These are phyloP conservation scores for Globisporangium apiculatum DNA, from an alignment of 352 stramenopile species.

Conservation along the genomic window DNA sequence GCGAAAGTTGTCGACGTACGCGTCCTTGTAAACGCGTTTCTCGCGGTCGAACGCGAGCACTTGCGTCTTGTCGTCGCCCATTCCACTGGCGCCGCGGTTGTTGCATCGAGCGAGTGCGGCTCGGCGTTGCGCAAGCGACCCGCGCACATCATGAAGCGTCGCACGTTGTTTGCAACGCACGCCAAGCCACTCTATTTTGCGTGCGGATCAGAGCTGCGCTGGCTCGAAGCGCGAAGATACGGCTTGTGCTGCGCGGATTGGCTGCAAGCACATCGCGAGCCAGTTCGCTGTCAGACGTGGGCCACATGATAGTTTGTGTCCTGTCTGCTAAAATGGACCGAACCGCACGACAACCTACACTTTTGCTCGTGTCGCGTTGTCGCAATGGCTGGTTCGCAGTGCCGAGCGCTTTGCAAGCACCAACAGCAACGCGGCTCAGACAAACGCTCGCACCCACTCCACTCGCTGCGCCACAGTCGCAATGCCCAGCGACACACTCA, in stretches of 20 bases:
- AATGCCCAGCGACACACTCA: too few relatives aligned
- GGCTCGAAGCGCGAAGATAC: neutral
- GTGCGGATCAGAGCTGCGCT: neutral
- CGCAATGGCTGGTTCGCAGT: too few relatives aligned
- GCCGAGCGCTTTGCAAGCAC: neutral
- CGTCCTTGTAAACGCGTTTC: slow-evolving; percentile 73
- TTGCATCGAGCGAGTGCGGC: too few relatives aligned
- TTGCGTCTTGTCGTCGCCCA: slow-evolving; percentile 30
- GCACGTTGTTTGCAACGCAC: neutral
- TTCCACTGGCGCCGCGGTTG: neutral
- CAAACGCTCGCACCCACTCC: too few relatives aligned
- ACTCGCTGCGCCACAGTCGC: too few relatives aligned
- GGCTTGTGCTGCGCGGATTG: neutral
- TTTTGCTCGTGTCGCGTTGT: neutral
- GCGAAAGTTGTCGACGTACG: slow-evolving; percentile 63
- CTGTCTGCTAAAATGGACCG: neutral
- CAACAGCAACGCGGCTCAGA: neutral
- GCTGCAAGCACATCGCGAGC: neutral
- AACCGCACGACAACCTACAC: neutral
- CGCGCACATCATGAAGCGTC: neutral
- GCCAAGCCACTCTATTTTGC: neutral
- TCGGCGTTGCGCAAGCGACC: neutral
- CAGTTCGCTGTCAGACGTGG: neutral
- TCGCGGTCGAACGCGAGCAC: slow-evolving; percentile 60
- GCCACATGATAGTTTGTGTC: neutral